phyloP scores from a whole-genome alignment of 1,139 yeast genomes.

The Pichia sp. region DNA sequence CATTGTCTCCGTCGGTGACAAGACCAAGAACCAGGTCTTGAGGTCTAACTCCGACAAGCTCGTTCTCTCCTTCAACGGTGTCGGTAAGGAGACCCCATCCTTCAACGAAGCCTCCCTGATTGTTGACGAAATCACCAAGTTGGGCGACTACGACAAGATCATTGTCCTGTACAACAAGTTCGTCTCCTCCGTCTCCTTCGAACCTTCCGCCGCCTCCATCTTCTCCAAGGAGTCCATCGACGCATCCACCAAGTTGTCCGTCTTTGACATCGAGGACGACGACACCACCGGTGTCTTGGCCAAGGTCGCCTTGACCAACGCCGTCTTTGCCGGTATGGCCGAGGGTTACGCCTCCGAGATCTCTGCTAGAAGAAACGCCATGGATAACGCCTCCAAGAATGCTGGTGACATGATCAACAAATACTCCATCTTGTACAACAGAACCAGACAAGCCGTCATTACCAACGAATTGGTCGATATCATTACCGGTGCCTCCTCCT shows the following conservation, averaged over 20 bases:
- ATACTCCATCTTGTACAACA: slow-evolving; percentile 96
- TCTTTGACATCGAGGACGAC: slow-evolving; percentile 85
- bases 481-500: slow-evolving; percentile 98
- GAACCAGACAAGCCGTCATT: slow-evolving; percentile 99
- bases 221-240: slow-evolving; percentile 71
- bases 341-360: slow-evolving; percentile 98
- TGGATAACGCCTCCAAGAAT: slow-evolving; percentile 99
- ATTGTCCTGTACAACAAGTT: slow-evolving; percentile 87
- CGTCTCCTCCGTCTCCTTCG: slow-evolving; percentile 82
- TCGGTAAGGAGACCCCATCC: slow-evolving; percentile 96
- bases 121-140: slow-evolving; percentile 73
- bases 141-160: slow-evolving; percentile 68
- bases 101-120: slow-evolving; percentile 86
- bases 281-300: slow-evolving; percentile 54
- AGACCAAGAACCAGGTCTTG: slow-evolving; percentile 78
- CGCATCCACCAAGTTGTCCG: slow-evolving; percentile 80
- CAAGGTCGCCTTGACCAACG: slow-evolving; percentile 87
- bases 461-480: slow-evolving; percentile 99
- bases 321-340: slow-evolving; percentile 86
- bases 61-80: slow-evolving; percentile 76
- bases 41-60: slow-evolving; percentile 74
- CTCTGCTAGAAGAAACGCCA: slow-evolving; percentile 98
- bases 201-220: slow-evolving; percentile 68
- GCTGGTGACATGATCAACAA: slow-evolving; percentile 98
- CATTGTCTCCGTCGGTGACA: slow-evolving; percentile 88